Evolutionary conservation across 2,329 filamentous ascomycete species (phyloP).

Genomic region (Pseudovirgaria hyperparasitica): DNA sequence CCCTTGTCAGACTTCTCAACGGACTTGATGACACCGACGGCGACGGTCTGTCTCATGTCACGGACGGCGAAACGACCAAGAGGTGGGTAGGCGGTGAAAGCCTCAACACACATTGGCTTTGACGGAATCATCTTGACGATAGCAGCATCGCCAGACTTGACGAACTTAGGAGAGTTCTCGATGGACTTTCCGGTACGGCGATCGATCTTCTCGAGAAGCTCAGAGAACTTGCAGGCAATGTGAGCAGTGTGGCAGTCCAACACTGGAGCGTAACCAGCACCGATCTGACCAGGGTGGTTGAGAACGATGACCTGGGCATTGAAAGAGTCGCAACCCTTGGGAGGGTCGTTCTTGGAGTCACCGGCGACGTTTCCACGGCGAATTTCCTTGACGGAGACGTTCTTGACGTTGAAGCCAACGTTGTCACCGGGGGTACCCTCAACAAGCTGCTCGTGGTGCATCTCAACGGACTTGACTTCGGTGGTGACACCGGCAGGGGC

Average conservation of each 20-base stretch:
- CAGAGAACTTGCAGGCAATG: conserved; percentile 99
- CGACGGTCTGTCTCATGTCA: conserved; percentile 79
- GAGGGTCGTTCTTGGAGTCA: conserved; percentile 99
- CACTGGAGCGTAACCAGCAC: conserved; percentile 97
- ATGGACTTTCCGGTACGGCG: conserved; percentile 98
- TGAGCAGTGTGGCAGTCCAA: conserved; percentile 99
- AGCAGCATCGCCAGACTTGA: conserved; percentile 99
- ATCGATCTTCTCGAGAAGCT: conserved; percentile 99
- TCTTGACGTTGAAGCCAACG: conserved; percentile 99
- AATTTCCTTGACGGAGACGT: conserved; percentile 99
- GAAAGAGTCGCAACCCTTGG: conserved; percentile 80
- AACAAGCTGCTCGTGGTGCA: conserved; percentile 98
- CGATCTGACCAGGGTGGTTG: conserved; percentile 99
- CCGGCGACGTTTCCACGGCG: conserved; percentile 99
- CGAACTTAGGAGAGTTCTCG: conserved; percentile 91
- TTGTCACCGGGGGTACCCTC: conserved; percentile 99
- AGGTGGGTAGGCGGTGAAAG: conserved; percentile 99
- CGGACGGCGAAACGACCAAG: conserved; percentile 99
- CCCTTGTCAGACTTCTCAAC: conserved; percentile 34
- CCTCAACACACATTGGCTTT: conserved; percentile 99
- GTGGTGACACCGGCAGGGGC: conserved; percentile 98
- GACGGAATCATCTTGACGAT: conserved; percentile 99
- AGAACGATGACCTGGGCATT: conserved; percentile 99
- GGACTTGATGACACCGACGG: conserved; percentile 87
- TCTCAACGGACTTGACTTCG: conserved; percentile 99